These are phyloP conservation scores for Huntiella decipiens DNA, from an alignment of 2,329 filamentous ascomycete genomes.

Conservation along the genomic window DNA sequence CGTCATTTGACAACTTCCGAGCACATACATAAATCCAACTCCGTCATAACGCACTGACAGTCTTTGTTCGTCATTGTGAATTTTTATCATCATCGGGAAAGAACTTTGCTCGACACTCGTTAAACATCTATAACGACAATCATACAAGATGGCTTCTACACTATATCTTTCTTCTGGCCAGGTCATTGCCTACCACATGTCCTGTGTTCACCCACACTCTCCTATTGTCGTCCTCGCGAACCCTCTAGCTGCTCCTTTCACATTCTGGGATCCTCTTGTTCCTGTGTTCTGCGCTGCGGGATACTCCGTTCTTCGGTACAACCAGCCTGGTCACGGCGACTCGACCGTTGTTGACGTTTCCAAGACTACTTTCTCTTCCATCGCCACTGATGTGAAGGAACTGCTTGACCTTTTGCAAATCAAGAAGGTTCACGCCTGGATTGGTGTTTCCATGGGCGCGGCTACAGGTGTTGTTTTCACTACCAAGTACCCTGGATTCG, in stretches of 20 bases:
- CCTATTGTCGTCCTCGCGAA: constrained; percentile 23
- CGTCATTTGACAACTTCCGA: too few species aligned
- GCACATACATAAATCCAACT: too few species aligned
- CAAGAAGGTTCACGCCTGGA: constrained; percentile 20
- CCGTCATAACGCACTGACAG: too few species aligned
- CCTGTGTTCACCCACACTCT: constrained; percentile 13
- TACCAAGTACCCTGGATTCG: constrained; percentile 20
- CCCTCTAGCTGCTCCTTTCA: constrained; percentile 20
- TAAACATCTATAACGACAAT: background rate
- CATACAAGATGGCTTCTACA: constrained; percentile 9
- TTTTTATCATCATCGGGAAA: too few species aligned
- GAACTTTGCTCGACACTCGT: too few species aligned
- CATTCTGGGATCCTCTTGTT: constrained; percentile 23
- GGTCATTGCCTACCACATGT: constrained; percentile 17
- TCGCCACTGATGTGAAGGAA: constrained; percentile 21
- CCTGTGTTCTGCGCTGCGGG: constrained; percentile 18
- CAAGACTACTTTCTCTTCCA: constrained; percentile 21
- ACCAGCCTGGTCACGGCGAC: constrained; percentile 24
- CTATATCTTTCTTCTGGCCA: constrained; percentile 16
- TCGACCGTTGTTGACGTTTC: constrained; percentile 18
- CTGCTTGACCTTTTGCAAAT: constrained; percentile 19
- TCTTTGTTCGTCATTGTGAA: too few species aligned
- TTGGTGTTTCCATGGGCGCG: constrained; percentile 28
- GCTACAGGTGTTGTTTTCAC: constrained; percentile 22
- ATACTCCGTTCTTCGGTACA: constrained; percentile 24